Percentiles rank a stretch among this genome's conserved stretches.
Evolutionary conservation across 495 filamentous ascomycete species (phyloP).

Genomic region (Tuber magnatum): DNA sequence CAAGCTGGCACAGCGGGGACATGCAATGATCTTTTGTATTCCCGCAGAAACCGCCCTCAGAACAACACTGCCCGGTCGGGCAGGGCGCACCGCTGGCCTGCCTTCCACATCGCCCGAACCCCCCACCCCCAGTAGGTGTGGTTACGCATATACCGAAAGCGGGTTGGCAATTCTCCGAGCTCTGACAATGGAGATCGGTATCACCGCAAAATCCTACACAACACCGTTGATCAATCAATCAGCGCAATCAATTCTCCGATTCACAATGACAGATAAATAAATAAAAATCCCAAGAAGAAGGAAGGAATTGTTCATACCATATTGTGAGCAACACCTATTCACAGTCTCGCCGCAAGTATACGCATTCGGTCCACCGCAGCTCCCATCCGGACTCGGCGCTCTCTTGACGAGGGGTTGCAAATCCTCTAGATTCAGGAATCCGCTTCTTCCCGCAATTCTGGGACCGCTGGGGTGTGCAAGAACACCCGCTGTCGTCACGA

Average conservation of each 20-base stretch:
- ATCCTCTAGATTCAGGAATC: constrained; percentile 21
- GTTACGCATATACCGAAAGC: constrained; percentile 19
- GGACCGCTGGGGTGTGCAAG: neutral
- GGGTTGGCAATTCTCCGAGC: constrained; percentile 14
- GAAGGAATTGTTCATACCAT: constrained; percentile 14
- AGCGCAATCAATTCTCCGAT: neutral
- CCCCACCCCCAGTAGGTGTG: constrained; percentile 7
- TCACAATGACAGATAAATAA: neutral
- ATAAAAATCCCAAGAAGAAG: neutral
- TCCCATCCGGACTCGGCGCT: constrained; percentile 14
- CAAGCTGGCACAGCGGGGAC: constrained; percentile 62
- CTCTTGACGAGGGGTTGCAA: constrained; percentile 23
- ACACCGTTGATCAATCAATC: neutral
- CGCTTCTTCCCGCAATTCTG: constrained; percentile 6
- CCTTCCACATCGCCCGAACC: constrained; percentile 16
- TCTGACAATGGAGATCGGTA: constrained; percentile 15
- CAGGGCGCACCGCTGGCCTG: constrained; percentile 47
- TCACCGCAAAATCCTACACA: constrained; percentile 26
- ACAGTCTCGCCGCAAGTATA: constrained; percentile 22
- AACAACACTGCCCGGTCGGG: constrained; percentile 56
- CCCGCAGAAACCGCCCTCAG: constrained; percentile 54
- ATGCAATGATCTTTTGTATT: constrained; percentile 55
- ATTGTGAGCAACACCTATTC: constrained; percentile 30
- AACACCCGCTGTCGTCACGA: neutral
- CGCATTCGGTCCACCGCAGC: constrained; percentile 28